Percentiles rank a stretch among this genome's conserved stretches.
phyloP scores from a whole-genome alignment of 2,329 filamentous ascomycete genomes.

The Colletotrichum tabaci region DNA sequence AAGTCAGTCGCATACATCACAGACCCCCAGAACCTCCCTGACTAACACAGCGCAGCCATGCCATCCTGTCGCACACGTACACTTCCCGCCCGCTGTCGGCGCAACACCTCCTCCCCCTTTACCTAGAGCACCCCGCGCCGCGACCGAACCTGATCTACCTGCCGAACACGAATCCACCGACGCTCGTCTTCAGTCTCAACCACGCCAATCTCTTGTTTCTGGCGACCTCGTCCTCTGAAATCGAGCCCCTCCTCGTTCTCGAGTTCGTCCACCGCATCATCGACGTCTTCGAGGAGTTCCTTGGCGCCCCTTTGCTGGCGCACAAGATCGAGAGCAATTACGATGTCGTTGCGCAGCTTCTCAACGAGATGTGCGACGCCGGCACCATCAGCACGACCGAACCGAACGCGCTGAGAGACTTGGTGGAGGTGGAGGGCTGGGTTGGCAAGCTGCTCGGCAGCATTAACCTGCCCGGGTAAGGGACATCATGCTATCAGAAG shows the following conservation, averaged over 20 bases:
- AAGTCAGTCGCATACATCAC: conserved; percentile 71
- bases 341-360: conserved; percentile 92
- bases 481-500: conserved; percentile 4
- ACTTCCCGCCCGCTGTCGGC: conserved; percentile 85
- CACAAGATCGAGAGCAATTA: conserved; percentile 91
- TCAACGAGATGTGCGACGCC: conserved; percentile 97
- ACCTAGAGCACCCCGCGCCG: conserved; percentile 84
- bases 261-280: conserved; percentile 95
- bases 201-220: conserved; percentile 91
- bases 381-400: conserved; percentile 93
- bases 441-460: conserved; percentile 91
- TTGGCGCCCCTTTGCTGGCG: conserved; percentile 88
- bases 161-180: conserved; percentile 85
- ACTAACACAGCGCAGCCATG: conserved; percentile 69
- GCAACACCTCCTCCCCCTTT: conserved; percentile 84
- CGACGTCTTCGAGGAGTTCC: conserved; percentile 94
- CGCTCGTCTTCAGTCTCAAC: conserved; percentile 88
- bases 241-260: conserved; percentile 89
- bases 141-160: conserved; percentile 91
- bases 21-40: neutral
- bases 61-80: conserved; percentile 92
- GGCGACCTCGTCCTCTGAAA: conserved; percentile 86
- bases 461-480: conserved; percentile 84
- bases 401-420: conserved; percentile 90
- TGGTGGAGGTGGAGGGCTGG: conserved; percentile 92